A percentile compares a stretch with the other conserved stretches of the same genome.
Evolutionary conservation across 192 early-diverging fungal species (phyloP).

Genomic region (Backusella tuberculispora): DNA sequence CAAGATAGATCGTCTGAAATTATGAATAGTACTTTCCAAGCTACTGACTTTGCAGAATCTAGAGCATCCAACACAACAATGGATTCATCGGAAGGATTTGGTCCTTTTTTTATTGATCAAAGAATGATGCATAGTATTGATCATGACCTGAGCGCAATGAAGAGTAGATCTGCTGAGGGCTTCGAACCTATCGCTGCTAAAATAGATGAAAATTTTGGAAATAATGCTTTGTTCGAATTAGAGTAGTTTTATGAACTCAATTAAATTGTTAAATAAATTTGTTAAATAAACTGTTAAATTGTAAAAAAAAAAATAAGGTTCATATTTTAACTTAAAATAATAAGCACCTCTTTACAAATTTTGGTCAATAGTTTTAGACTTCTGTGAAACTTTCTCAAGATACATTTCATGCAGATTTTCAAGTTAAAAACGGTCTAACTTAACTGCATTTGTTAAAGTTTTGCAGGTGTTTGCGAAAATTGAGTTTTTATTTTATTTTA

Average conservation of each 20-base stretch:
- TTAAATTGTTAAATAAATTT: neutral
- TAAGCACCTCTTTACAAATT: too few species aligned
- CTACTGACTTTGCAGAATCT: neutral
- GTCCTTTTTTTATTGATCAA: neutral
- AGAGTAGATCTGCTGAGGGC: neutral
- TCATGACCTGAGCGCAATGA: slow-evolving; percentile 21
- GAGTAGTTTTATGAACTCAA: neutral
- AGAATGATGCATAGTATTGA: slow-evolving; percentile 12
- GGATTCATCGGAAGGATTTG: neutral
- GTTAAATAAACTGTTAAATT: neutral
- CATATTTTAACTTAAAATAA: too few species aligned
- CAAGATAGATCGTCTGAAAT: neutral
- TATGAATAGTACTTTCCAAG: neutral
- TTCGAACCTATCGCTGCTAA: slow-evolving; percentile 23
- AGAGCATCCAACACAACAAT: neutral
- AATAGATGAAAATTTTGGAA: slow-evolving; percentile 24
- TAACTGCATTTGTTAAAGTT: too few species aligned
- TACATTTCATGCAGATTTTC: too few species aligned
- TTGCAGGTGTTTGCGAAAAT: too few species aligned
- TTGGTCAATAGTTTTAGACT: too few species aligned
- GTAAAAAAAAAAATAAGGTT: too few species aligned
- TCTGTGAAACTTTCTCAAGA: too few species aligned
- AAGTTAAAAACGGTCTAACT: too few species aligned
- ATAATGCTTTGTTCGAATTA: slow-evolving; percentile 13
- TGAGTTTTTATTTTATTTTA: too few species aligned